Conservation (phyloP, 257 asterid species). For the Asclepias syriaca region DNA sequence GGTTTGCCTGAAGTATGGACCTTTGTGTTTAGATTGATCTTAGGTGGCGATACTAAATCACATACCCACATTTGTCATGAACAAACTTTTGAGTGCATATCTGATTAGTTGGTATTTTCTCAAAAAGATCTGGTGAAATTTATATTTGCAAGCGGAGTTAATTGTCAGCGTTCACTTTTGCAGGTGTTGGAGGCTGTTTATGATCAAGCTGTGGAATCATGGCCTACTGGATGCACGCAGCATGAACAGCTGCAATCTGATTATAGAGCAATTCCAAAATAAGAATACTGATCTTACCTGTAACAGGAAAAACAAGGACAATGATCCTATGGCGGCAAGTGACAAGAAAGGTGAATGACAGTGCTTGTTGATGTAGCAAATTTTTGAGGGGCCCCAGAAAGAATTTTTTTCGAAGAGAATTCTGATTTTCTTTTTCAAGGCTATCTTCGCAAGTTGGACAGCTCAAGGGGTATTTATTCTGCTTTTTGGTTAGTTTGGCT, state of each 20-base stretch:
- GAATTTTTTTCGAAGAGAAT: neutral
- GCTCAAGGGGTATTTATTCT: neutral
- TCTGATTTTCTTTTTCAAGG: neutral
- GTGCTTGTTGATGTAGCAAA: neutral
- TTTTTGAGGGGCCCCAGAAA: neutral
- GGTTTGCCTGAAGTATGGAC: neutral
- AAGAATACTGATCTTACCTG: constrained; percentile 28
- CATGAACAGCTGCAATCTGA: constrained; percentile 60
- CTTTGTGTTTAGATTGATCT: neutral
- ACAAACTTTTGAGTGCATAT: neutral
- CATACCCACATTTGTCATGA: neutral
- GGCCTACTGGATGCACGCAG: constrained; percentile 85
- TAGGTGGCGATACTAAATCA: neutral
- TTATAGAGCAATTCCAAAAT: constrained; percentile 43
- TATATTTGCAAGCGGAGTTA: neutral
- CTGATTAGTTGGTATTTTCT: neutral
- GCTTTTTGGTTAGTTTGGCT: neutral
- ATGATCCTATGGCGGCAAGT: neutral
- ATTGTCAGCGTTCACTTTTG: constrained; percentile 4
- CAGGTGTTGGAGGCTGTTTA: constrained; percentile 96
- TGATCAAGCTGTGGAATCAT: constrained; percentile 91
- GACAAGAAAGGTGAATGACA: neutral
- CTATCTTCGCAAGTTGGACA: neutral
- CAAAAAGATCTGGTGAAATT: neutral
- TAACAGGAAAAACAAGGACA: constrained; percentile 12